Evolutionary conservation across 352 stramenopile genomes (phyloP), one percentile per base, ranked within the genome.

Genomic region (Peronospora farinosa): DNA sequence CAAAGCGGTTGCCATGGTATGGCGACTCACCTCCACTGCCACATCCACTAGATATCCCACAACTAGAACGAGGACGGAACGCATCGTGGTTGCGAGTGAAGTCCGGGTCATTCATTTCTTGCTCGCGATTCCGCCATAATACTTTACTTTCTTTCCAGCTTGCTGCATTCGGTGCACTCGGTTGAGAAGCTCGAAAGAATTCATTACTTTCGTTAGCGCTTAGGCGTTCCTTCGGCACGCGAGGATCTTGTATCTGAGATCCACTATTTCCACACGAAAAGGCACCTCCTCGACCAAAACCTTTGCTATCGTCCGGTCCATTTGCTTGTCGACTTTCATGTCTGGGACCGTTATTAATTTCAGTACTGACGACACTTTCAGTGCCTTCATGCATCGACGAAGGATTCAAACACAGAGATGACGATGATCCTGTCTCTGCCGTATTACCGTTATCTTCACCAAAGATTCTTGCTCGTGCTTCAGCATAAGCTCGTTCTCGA

Each of bases 401-500:
- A 9, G 57, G 45, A 1, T 53, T 57, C 6, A 65, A 59, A 13
- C 56, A 54, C n/a, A 62, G 40, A 10, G 55, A 65, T 8, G 62
- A 54, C 9, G 65, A 59, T 16, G 57, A 59, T 3, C 54, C 46
- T 19, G 63, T 67, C 32, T 63, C 43, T 13, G 58, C 54, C 15
- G 50, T 32, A 32, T 12, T 32, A 11, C 28, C 25, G 37, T 37
- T 69, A 19, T 83, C 76, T 44, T 88, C 74, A 47, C 84, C 80
- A 74, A 98, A 97, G 54, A 98, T 98, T 9, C 93, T 76, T n/a
- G 93, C 93, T 30, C 93, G 69, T 8, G 93, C 91, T 60, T 97
- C 93, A 5, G 91, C 93, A 56, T 98, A 98, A 15, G 86, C 88
- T 12, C 85, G 86, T 70, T 98, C 93, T 17, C 88, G 92, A 64